Evolutionary conservation across 306 rosid genomes (phyloP), one percentile per base, ranked within the genome.

Genomic region (Corylus avellana): DNA sequence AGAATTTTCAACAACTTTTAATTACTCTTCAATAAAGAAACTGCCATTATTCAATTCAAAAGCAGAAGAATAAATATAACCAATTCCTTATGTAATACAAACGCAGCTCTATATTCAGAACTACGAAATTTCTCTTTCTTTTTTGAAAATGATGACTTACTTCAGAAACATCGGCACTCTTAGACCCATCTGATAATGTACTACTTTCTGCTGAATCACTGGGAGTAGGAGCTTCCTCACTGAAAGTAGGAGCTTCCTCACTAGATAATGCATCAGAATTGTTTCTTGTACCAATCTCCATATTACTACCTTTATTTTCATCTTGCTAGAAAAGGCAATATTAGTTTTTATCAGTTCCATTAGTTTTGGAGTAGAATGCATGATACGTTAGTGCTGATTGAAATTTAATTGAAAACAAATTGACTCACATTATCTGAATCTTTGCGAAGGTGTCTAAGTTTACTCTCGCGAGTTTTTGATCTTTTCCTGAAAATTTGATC

Each of bases 401-500:
- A 79, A 51, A 74, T 3, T 42, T 49, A 69, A 1, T 49, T 49
- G 16, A 53, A 62, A 62, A 37, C 16, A 66, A 66, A 17, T 16
- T 35, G 11, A 87, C 95, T 88, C 75, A 89, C 92, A 9, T 77
- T 27, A 6, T 74, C n/a, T 18, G 68, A 76, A 16, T 46, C 0
- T 13, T 72, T 74, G 67, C 46, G 49, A 35, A 82, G 58, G 57
- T 74, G 62, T 75, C 39, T 81, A 58, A 87, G 70, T 53, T 11
- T 69, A 4, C 44, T 11, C 9, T 75, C 88, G 17, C 68, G 66
- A 3, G 84, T 35, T 14, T 76, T 82, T 0, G 80, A 75, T 81
- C 91, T 84, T 84, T 59, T 91, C 46, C 35, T 73, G 47, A 89
- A 89, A 22, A 89, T 79, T 56, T 79, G 75, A 27, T 91, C 93